Percentiles rank a stretch among this genome's conserved stretches.
phyloP scores from a whole-genome alignment of 495 filamentous ascomycete species.

The Amphirosellinia nigrospora region DNA sequence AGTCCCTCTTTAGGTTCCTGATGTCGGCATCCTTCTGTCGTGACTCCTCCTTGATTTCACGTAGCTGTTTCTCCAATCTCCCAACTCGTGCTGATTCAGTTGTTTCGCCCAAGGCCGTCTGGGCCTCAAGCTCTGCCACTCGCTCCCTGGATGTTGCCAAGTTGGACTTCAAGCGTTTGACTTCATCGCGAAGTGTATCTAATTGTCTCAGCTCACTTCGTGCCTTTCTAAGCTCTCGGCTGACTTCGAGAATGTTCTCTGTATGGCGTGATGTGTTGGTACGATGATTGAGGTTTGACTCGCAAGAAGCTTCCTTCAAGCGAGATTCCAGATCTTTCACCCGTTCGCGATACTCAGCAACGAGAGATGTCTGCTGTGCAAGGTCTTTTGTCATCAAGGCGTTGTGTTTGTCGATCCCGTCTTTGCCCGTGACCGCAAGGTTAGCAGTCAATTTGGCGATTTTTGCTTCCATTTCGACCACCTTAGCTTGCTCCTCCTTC shows the following conservation, averaged over 20 bases:
- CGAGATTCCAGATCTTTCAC: constrained; percentile 64
- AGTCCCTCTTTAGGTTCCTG: constrained; percentile 55
- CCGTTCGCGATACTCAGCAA: constrained; percentile 69
- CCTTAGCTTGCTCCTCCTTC: constrained; percentile 64
- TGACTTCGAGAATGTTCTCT: constrained; percentile 52
- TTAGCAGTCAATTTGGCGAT: constrained; percentile 66
- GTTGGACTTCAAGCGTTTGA: constrained; percentile 50
- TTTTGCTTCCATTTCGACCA: constrained; percentile 64
- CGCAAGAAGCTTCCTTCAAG: constrained; percentile 54
- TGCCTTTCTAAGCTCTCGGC: constrained; percentile 53
- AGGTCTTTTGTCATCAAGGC: constrained; percentile 62
- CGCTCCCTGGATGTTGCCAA: constrained; percentile 55
- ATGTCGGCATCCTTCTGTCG: constrained; percentile 58
- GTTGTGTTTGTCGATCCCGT: constrained; percentile 54
- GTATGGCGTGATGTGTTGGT: constrained; percentile 49
- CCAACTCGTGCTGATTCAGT: constrained; percentile 45
- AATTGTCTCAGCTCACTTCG: constrained; percentile 58
- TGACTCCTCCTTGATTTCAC: constrained; percentile 46
- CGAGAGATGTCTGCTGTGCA: constrained; percentile 69
- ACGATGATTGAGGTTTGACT: constrained; percentile 34
- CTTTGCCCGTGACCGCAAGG: constrained; percentile 46
- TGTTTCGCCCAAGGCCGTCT: constrained; percentile 49
- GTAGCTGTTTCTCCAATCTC: constrained; percentile 51
- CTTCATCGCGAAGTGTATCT: constrained; percentile 55
- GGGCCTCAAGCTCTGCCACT: constrained; percentile 52